Evolutionary conservation across 2,329 filamentous ascomycete species (phyloP), one percentile per base, ranked within the genome.

Genomic region (Penicillium sp.): DNA sequence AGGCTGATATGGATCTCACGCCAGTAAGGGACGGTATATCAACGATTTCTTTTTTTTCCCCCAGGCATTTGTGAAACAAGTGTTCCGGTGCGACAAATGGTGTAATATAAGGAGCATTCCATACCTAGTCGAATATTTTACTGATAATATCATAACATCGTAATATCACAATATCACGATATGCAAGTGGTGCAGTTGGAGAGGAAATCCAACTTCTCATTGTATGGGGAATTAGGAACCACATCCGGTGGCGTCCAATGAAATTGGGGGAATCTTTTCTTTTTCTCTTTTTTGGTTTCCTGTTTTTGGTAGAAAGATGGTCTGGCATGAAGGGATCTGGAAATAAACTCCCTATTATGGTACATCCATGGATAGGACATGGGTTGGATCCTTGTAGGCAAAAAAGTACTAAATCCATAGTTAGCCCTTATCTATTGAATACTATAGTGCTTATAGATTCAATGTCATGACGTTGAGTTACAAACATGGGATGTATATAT

Each of bases 181-280:
- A 16, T 34, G 15, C 21, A 43, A n/a, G 25, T 36, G 38, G 21
- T 54, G 29, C 38, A 44, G 11, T 23, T 50, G 36, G 39, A 27
- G 39, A 50, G 36, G 25, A 19, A 43, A 33, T 27, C 11, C 7
- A 33, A 45, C 23, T 38, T 47, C 31, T 46, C 31, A 46, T 33
- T 34, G 21, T 44, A 36, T 55, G 53, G 53, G 53, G 53, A 50
- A 55, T 21, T 50, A 27, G 31, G 16, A 23, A 55, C 23, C 21
- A 34, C 46, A 29, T 44, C 53, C 53, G 46, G 38, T 44, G 49
- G 49, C 29, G 53, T 55, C 46, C 53, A 55, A 55, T 55, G 4
- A 36, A 29, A 0, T 29, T 19, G 3, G 11, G 4, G 23, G 1
- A 21, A 11, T 39, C 3, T 33, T 29, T 33, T 38, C 25, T 31